Conservation (phyloP, 2,329 filamentous ascomycete genomes). For the Plenodomus biglobosus region DNA sequence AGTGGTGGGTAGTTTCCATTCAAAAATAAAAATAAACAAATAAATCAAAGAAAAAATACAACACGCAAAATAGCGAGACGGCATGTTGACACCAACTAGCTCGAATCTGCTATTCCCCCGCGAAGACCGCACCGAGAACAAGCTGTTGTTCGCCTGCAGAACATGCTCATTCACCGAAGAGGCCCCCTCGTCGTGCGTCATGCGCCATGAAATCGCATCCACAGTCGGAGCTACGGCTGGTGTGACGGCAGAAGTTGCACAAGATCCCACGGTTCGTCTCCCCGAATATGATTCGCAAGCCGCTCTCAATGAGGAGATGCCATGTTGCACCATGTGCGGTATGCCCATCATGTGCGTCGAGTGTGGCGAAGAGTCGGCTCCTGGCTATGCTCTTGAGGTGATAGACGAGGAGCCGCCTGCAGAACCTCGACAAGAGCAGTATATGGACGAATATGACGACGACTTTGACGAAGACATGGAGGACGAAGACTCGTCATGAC, state of each 20-base stretch:
- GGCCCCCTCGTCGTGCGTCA: slow-evolving; percentile 86
- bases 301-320: slow-evolving; percentile 34
- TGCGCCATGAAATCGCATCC: slow-evolving; percentile 90
- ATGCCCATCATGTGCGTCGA: slow-evolving; percentile 57
- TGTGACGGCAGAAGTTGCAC: slow-evolving; percentile 94
- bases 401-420: slow-evolving; percentile 38
- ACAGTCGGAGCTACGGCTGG: slow-evolving; percentile 93
- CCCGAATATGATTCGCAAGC: slow-evolving; percentile 36
- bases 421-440: slow-evolving; percentile 20
- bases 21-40: too few species aligned
- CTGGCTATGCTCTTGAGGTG: slow-evolving; percentile 50
- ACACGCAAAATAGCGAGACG: not conserved
- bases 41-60: too few species aligned
- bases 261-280: slow-evolving; percentile 95
- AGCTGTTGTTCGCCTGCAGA: slow-evolving; percentile 91
- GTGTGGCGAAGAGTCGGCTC: slow-evolving; percentile 52
- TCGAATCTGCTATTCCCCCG: slow-evolving; percentile 98
- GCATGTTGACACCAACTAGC: slow-evolving; percentile 47
- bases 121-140: slow-evolving; percentile 81
- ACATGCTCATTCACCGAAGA: slow-evolving; percentile 91
- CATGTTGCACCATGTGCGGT: slow-evolving; percentile 62
- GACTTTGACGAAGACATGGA: slow-evolving; percentile 34
- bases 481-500: slow-evolving; percentile 36
- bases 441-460: slow-evolving; percentile 22
- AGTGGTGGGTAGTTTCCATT: slow-evolving; percentile 72